These are phyloP conservation scores for Cladosporium sp. DNA, from an alignment of 2,329 filamentous ascomycete species.

Conservation along the genomic window DNA sequence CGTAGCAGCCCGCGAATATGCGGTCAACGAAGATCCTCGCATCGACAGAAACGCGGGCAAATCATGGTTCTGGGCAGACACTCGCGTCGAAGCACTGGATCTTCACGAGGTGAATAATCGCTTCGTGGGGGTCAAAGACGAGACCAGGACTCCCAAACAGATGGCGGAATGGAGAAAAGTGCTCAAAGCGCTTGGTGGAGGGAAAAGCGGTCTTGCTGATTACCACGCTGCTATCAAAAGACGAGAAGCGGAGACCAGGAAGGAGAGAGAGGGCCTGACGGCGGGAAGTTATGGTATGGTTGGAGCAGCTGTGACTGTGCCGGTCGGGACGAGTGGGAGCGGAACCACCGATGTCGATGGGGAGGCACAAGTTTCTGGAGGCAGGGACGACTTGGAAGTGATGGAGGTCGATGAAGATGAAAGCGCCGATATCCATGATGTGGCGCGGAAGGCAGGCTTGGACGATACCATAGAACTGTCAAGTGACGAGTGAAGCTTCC, in stretches of 20 bases:
- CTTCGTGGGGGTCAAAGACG: slow-evolving; percentile 36
- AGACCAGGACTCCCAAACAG: slow-evolving; percentile 11
- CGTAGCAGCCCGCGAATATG: slow-evolving; percentile 42
- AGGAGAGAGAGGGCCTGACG: slow-evolving; percentile 13
- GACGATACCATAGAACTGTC: no score
- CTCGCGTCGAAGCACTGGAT: slow-evolving; percentile 50
- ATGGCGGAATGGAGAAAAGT: slow-evolving; percentile 23
- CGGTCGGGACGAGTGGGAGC: not conserved
- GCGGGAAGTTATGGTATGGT: slow-evolving; percentile 9
- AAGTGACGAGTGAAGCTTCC: no score
- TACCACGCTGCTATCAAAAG: slow-evolving; percentile 20
- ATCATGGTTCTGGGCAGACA: slow-evolving; percentile 54
- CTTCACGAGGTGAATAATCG: slow-evolving; percentile 49
- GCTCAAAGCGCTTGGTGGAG: slow-evolving; percentile 24
- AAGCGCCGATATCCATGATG: not conserved
- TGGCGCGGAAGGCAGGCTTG: no score
- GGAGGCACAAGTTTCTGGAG: not conserved
- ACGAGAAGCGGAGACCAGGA: slow-evolving; percentile 14
- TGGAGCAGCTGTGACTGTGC: slow-evolving; percentile 3
- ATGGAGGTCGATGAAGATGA: slow-evolving; percentile 3
- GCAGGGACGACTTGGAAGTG: not conserved
- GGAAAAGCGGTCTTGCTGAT: slow-evolving; percentile 20
- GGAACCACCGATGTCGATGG: not conserved
- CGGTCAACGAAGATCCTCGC: slow-evolving; percentile 41
- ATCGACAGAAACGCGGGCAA: slow-evolving; percentile 35